phyloP scores from a whole-genome alignment of 805 yeast genomes.

The Priceomyces castillae region DNA sequence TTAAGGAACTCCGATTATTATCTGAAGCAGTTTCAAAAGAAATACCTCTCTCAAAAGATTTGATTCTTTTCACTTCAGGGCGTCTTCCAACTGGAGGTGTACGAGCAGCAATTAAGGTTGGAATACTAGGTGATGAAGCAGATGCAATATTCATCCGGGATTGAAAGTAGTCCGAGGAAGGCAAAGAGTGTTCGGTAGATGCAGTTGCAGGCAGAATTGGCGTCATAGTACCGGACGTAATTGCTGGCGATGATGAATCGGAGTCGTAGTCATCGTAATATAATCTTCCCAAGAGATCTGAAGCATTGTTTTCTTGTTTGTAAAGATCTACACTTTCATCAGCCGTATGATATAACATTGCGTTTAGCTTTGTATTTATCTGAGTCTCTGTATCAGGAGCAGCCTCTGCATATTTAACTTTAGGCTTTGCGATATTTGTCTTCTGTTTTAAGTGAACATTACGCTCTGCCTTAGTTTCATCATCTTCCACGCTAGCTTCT shows the following conservation, averaged over 20 bases:
- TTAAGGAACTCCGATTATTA: slow-evolving; percentile 32
- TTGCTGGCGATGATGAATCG: slow-evolving; percentile 22
- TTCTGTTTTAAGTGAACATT: slow-evolving; percentile 6
- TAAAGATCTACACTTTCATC: slow-evolving; percentile 39
- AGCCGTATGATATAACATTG: slow-evolving; percentile 36
- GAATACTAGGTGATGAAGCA: slow-evolving; percentile 10
- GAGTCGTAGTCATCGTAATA: slow-evolving; percentile 44
- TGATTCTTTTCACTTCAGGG: slow-evolving; percentile 13
- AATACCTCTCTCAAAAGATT: slow-evolving; percentile 37
- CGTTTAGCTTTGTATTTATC: slow-evolving; percentile 37
- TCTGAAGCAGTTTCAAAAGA: slow-evolving; percentile 39
- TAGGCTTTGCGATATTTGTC: slow-evolving; percentile 6
- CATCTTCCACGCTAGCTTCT: slow-evolving; percentile 5
- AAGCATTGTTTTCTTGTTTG: slow-evolving; percentile 34
- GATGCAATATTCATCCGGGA: slow-evolving; percentile 7
- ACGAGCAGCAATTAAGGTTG: slow-evolving; percentile 6
- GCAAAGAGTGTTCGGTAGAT: slow-evolving; percentile 3
- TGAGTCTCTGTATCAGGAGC: slow-evolving; percentile 27
- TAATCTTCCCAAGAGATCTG: slow-evolving; percentile 41
- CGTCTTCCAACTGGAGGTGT: slow-evolving; percentile 8
- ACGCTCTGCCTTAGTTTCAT: slow-evolving; percentile 1
- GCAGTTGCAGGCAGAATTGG: slow-evolving; percentile 16
- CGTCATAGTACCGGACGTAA: slow-evolving; percentile 15
- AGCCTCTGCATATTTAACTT: slow-evolving; percentile 3
- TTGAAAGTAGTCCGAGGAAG: slow-evolving; percentile 12